Base-by-base conservation (phyloP, 2,329 filamentous ascomycete genomes). In the Metarhizium rileyi region DNA sequence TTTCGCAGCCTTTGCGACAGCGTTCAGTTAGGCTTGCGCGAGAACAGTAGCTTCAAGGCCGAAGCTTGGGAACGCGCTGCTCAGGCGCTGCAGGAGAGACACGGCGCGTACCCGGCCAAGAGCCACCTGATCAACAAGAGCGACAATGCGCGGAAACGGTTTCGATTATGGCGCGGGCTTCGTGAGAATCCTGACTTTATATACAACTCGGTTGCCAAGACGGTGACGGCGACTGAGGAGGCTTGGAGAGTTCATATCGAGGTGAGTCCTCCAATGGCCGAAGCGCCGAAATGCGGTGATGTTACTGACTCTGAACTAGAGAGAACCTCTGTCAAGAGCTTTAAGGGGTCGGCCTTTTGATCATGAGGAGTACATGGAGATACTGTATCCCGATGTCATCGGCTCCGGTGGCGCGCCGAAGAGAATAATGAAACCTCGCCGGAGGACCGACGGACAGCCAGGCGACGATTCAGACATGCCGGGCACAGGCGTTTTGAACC, bases 101-200 rank as follows among this genome's bases (percentile, higher is more conserved):
- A 81, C 57, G 69, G 69, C 58, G 76, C 77, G 43, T 78, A 71
- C 54, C 76, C 77, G n/a, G 73, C 77, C 53, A 81, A 81, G 65
- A 75, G 71, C 56, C 78, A 81, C 49, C 72, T 81, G 33, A 79
- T 81, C 63, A 81, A 81, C 67, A 81, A 81, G 66, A 78, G 76
- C 55, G 78, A 81, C 64, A 81, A 81, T 62, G 78, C 78, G 52
- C 72, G 78, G 46, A 81, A 81, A 63, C 76, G 78, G 57, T 81
- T 81, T 53, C 75, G 78, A n/a, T 66, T 81, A 47, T 81, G 78
- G 78, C 66, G 78, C 18, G 76, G 77, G 22, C 62, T 81, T 55
- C 68, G 77, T 23, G 78, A 81, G 59, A 72, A 81, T 51, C 72
- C 75, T 2, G 74, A 77, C 12, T 81, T 81, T 51, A 60, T 71